These are phyloP conservation scores for Hemisphaericaspora lyxosophila DNA, from an alignment of 1,139 yeast species.

Conservation along the genomic window DNA sequence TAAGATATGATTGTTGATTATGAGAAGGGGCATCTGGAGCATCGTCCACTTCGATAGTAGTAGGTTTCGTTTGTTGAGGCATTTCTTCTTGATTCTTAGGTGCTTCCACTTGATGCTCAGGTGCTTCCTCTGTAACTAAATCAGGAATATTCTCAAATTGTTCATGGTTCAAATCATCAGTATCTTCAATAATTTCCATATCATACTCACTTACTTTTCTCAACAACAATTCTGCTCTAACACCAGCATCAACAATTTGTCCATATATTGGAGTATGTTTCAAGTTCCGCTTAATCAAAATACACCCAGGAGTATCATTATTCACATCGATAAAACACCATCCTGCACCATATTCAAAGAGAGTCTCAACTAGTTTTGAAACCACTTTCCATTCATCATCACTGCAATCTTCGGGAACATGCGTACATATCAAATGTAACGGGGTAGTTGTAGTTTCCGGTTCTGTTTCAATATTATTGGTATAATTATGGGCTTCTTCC, in stretches of 20 bases:
- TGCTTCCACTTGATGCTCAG: constrained; percentile 13
- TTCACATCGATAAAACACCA: constrained; percentile 76
- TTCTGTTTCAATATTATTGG: constrained; percentile 39
- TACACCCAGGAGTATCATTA: constrained; percentile 76
- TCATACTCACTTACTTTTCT: constrained; percentile 69
- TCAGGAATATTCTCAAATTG: constrained; percentile 13
- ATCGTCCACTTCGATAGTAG: constrained; percentile 15
- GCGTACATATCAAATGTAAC: constrained; percentile 62
- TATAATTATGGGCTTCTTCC: constrained; percentile 68
- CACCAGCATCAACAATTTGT: constrained; percentile 80
- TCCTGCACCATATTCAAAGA: constrained; percentile 87
- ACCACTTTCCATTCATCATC: constrained; percentile 50
- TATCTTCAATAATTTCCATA: constrained; percentile 37
- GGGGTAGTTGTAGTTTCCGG: constrained; percentile 62
- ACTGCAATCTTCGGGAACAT: constrained; percentile 47
- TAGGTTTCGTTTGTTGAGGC: too few relatives aligned
- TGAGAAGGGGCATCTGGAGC: constrained; percentile 55
- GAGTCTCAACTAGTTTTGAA: constrained; percentile 53
- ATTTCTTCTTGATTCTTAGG: background rate
- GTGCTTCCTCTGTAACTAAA: constrained; percentile 14
- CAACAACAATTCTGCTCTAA: constrained; percentile 79
- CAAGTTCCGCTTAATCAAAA: constrained; percentile 52
- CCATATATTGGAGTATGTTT: constrained; percentile 40
- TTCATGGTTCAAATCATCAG: constrained; percentile 26
- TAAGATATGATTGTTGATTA: constrained; percentile 63